Conservation (phyloP, 2,329 filamentous ascomycete species). For the Scopulariopsis brevicaulis region DNA sequence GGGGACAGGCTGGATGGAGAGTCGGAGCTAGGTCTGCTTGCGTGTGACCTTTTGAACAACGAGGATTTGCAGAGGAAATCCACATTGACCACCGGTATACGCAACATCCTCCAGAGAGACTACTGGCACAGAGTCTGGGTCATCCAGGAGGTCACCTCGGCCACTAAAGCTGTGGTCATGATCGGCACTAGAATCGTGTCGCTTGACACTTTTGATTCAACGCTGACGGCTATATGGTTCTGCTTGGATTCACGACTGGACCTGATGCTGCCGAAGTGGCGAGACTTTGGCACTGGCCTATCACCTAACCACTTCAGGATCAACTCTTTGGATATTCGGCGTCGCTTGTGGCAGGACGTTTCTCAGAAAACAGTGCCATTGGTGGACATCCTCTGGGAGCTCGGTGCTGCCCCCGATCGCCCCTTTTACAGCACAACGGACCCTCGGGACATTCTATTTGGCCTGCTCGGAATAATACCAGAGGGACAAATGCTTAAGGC, state of each 20-base stretch:
- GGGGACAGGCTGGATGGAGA: background rate
- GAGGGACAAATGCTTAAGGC: slow-evolving; percentile 3
- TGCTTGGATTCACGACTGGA: no score
- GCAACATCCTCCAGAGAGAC: slow-evolving; percentile 17
- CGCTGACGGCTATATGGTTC: background rate
- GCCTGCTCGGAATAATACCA: slow-evolving; percentile 7
- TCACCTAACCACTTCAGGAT: no score
- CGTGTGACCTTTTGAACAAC: background rate
- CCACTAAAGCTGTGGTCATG: slow-evolving; percentile 9
- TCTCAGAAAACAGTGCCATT: no score
- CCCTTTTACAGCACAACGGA: slow-evolving; percentile 10
- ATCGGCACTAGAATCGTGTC: slow-evolving; percentile 12
- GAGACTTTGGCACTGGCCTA: no score
- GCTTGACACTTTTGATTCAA: slow-evolving; percentile 9
- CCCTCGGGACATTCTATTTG: slow-evolving; percentile 11
- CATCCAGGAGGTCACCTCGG: slow-evolving; percentile 16
- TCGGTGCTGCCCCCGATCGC: slow-evolving; percentile 1
- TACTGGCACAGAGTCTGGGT: slow-evolving; percentile 23
- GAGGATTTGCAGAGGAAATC: no score
- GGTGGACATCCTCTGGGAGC: slow-evolving; percentile 4
- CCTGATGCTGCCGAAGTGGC: no score
- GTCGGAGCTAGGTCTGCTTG: background rate
- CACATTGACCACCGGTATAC: background rate
- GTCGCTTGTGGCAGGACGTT: background rate
- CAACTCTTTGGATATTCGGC: no score